phyloP scores from a whole-genome alignment of 106 monocot genomes.

The Allium cepa region DNA sequence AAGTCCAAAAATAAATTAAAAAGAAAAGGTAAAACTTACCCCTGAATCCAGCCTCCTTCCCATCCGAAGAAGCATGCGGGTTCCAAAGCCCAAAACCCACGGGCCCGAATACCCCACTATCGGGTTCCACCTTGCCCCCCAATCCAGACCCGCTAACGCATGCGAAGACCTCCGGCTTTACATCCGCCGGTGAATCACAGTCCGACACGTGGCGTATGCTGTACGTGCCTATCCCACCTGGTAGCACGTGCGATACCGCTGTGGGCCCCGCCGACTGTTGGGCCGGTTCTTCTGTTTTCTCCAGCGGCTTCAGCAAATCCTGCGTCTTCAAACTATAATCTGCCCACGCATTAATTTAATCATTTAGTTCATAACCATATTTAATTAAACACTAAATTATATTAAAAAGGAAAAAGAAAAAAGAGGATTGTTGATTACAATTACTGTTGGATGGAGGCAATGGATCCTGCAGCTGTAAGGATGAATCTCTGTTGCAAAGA shows the following conservation, averaged over 20 bases:
- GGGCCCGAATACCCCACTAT: not conserved
- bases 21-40: not conserved
- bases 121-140: slow-evolving; percentile 14
- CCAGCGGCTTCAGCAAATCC: slow-evolving; percentile 54
- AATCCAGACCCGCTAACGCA: slow-evolving; percentile 9
- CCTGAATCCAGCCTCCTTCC: not conserved
- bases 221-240: slow-evolving; percentile 55
- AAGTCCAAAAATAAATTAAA: not conserved
- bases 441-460: slow-evolving; percentile 40
- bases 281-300: slow-evolving; percentile 15
- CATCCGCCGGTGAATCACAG: slow-evolving; percentile 2
- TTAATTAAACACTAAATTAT: not conserved
- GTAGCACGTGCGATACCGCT: slow-evolving; percentile 26
- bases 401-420: not conserved
- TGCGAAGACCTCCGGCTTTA: slow-evolving; percentile 31
- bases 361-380: not conserved
- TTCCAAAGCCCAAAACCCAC: not conserved
- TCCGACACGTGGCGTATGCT: slow-evolving; percentile 39
- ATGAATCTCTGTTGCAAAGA: slow-evolving; percentile 53
- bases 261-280: slow-evolving; percentile 3
- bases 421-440: not conserved
- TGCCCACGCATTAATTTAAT: slow-evolving; percentile 4
- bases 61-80: not conserved
- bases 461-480: slow-evolving; percentile 39
- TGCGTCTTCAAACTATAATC: slow-evolving; percentile 47